Evolutionary conservation across 768 basidiomycete genomes (phyloP), one percentile per base, ranked within the genome.

Genomic region (Suillus luteus): DNA sequence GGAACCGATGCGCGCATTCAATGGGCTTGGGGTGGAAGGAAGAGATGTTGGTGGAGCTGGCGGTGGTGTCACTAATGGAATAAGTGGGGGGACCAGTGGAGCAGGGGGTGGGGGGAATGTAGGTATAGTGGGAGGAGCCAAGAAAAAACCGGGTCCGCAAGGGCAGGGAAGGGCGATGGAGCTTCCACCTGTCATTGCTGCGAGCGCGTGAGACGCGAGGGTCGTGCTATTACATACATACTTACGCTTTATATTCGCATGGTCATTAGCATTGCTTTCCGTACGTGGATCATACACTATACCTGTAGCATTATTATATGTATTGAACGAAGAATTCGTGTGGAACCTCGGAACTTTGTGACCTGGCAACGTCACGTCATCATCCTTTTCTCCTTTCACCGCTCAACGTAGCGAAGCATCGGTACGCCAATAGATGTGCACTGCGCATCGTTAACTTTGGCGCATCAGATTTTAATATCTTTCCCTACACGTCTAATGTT

Each of bases 131-230:
- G 55, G 55, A 40, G 55, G 37, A 40, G 19, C 41, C 2, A 61
- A 61, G 63, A 61, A 64, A 62, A 64, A 64, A 63, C 62, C 62
- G 35, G 9, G 46, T 49, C 64, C 62, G 24, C 70, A 72, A 68
- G 72, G 71, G 69, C 75, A 72, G 61, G 63, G 62, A 33, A 66
- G 59, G 52, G 59, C 63, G 27, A 66, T 69, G 46, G 74, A 74
- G 37, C 62, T 78, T 1, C 76, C 76, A 24, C 76, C 75, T 59
- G 75, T 78, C 46, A 76, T 77, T 33, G 69, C 73, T 40, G 76
- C 76, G 33, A 77, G 74, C 54, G 75, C 77, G 35, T 77, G 72
- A 66, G 33, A 14, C 76, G 37, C 76, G 72, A 64, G 33, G 15
- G 27, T 43, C 11, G 17, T 63, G 48, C 35, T 22, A 33, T 62